These are phyloP conservation scores for Raffaelea deltoideospora DNA, from an alignment of 2,329 filamentous ascomycete genomes.

Conservation along the genomic window DNA sequence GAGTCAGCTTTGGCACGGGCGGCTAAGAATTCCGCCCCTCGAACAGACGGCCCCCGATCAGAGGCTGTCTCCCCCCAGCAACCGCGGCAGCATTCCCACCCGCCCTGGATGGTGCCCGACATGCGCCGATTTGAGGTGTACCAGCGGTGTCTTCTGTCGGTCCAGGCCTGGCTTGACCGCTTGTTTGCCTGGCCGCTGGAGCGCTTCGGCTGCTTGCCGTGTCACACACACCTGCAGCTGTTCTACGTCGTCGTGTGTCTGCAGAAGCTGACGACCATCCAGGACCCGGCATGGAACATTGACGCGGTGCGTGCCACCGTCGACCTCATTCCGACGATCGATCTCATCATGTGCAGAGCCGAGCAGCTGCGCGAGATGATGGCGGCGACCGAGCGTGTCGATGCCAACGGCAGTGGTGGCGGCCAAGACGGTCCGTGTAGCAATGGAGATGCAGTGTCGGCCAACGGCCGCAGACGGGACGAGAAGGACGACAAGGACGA, in stretches of 20 bases:
- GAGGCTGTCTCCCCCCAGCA: too few relatives aligned
- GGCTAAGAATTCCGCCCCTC: too few relatives aligned
- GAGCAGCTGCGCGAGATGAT: background rate
- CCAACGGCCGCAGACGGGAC: too few relatives aligned
- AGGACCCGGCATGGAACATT: conserved; percentile 23
- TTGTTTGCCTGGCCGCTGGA: conserved; percentile 4
- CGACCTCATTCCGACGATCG: conserved; percentile 16
- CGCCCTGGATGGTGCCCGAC: background rate
- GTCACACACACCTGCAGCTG: conserved; percentile 2
- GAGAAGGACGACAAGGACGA: too few relatives aligned
- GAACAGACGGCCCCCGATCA: too few relatives aligned
- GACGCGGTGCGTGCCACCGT: conserved; percentile 14
- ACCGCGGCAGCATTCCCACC: too few relatives aligned
- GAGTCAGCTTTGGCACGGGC: conserved; percentile 3
- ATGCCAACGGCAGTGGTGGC: background rate
- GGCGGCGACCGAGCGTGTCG: background rate
- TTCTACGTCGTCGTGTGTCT: conserved; percentile 6
- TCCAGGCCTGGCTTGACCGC: conserved; percentile 6
- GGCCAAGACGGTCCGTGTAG: too few relatives aligned
- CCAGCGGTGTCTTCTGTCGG: conserved; percentile 6
- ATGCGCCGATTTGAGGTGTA: conserved; percentile 3
- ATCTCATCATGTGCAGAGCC: conserved; percentile 9
- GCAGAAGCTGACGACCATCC: conserved; percentile 7
- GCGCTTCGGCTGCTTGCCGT: conserved; percentile 1
- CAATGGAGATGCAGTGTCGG: too few relatives aligned